Evolutionary conservation across 2,329 filamentous ascomycete species (phyloP).

Genomic region (Nothophaeocryptopus gaeumannii): DNA sequence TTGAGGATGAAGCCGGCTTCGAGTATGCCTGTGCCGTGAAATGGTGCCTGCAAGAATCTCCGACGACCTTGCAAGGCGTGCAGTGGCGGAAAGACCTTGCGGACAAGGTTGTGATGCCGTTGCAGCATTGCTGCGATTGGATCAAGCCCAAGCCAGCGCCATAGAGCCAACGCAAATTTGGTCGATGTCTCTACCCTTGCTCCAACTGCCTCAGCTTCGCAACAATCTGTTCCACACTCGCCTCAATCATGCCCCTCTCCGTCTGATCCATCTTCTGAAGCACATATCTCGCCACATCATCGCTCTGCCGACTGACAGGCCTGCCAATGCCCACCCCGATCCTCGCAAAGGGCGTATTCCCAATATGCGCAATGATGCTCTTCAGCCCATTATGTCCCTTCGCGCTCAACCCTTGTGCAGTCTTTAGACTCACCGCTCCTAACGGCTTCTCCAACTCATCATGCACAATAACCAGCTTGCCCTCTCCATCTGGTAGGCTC

Average conservation of each 20-base stretch:
- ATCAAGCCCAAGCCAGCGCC: constrained; percentile 1
- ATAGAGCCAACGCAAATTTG: background rate
- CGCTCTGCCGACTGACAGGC: constrained; percentile 64
- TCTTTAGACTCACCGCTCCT: constrained; percentile 63
- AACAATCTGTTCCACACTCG: constrained; percentile 33
- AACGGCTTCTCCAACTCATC: constrained; percentile 78
- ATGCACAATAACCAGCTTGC: constrained; percentile 72
- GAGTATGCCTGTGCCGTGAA: constrained; percentile 5
- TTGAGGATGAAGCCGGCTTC: constrained; percentile 11
- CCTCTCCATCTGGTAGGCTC: constrained; percentile 32
- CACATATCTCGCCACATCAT: constrained; percentile 73
- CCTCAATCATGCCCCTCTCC: constrained; percentile 44
- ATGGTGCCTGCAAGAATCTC: constrained; percentile 19
- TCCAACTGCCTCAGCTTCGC: constrained; percentile 39
- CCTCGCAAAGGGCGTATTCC: constrained; percentile 70
- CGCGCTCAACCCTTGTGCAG: constrained; percentile 50
- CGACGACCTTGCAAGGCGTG: constrained; percentile 16
- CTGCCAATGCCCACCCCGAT: constrained; percentile 87
- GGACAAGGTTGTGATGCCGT: constrained; percentile 13
- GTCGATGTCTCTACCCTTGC: constrained; percentile 24
- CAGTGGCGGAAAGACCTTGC: constrained; percentile 18
- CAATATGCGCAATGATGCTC: constrained; percentile 64
- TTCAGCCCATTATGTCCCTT: constrained; percentile 49
- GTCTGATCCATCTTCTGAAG: constrained; percentile 61
- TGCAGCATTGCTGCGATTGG: constrained; percentile 15